Base-by-base conservation (phyloP, 192 early-diverging fungal species). In the Backusella tarrabulga region DNA sequence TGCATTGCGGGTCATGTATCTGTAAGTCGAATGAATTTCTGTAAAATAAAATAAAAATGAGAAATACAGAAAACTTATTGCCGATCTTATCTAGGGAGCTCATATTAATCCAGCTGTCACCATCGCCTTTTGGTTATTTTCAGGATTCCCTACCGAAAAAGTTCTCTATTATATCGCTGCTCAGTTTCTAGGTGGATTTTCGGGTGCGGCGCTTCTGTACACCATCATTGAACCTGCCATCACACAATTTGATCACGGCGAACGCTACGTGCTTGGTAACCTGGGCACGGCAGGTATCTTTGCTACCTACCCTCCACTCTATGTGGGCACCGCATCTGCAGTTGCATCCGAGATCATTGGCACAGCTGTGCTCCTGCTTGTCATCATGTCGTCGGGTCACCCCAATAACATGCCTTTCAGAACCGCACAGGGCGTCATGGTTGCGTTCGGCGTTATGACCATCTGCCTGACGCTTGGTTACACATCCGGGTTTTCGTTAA, bases 41-140 rank as follows among this genome's bases (percentile, higher is more conserved):
- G 32, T 32, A 32, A 32, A 32, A 32, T 3, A 32, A 32, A 29
- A 29, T 29, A 3, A 60, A 60, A 60, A 60, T 26, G 9, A 23
- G n/a, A 26, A 60, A 29, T 26, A 26, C 54, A 60, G 21, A 60
- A 60, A 60, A 60, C 23, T 71, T 19, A 1, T 44, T 36, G 21
- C 54, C 2, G 21, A 60, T 60, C 54, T 8, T 17, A 34, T 34
- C 19, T 78, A 88, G 87, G 92, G 93, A 42, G 93, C 85, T 19
- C 93, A 95, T 78, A 72, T 95, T 70, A 95, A 95, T 83, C 93
- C 93, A 26, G 92, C 92, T 1, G 90, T 95, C 50, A 91, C 92
- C 5, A 81, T 93, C 38, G 84, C 90, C 6, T 85, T 90, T 71
- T 91, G 89, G 14, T 74, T 89, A 9, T 90, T 90, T 81, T 88